Percentiles rank a stretch among this genome's conserved stretches.
Evolutionary conservation across 805 yeast species (phyloP).

Genomic region (Metschnikowia orientalis): DNA sequence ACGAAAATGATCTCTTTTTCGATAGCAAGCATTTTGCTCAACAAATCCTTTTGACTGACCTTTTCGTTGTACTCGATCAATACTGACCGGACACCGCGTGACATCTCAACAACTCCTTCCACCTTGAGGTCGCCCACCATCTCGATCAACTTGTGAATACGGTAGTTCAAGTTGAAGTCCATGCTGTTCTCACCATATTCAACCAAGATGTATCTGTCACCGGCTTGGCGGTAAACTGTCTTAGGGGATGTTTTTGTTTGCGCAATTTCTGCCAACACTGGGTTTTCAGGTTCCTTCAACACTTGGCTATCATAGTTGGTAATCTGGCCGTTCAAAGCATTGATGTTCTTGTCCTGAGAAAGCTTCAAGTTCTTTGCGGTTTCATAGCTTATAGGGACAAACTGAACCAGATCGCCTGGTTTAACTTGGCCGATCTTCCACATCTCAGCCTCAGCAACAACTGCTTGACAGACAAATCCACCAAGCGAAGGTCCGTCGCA

Average conservation of each 20-base stretch:
- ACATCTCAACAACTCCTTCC: slow-evolving; percentile 87
- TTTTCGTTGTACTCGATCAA: slow-evolving; percentile 77
- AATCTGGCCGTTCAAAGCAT: slow-evolving; percentile 41
- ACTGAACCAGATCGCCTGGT: slow-evolving; percentile 84
- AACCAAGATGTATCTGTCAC: slow-evolving; percentile 86
- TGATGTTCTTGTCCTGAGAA: slow-evolving; percentile 55
- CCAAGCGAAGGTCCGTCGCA: slow-evolving; percentile 98
- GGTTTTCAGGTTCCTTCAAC: slow-evolving; percentile 50
- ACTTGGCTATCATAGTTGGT: slow-evolving; percentile 24
- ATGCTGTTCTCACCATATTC: slow-evolving; percentile 89
- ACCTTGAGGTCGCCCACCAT: slow-evolving; percentile 63
- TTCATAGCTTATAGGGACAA: slow-evolving; percentile 70
- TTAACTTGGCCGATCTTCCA: slow-evolving; percentile 98
- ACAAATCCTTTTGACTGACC: slow-evolving; percentile 56
- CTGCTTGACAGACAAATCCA: slow-evolving; percentile 96
- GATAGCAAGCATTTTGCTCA: slow-evolving; percentile 63
- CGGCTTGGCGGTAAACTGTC: slow-evolving; percentile 91
- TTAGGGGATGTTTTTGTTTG: slow-evolving; percentile 53
- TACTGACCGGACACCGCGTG: slow-evolving; percentile 95
- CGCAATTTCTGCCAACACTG: slow-evolving; percentile 56
- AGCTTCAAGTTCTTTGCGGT: slow-evolving; percentile 62
- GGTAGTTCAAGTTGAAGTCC: slow-evolving; percentile 80
- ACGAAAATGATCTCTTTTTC: slow-evolving; percentile 72
- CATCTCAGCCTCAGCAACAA: slow-evolving; percentile 91
- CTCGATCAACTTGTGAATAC: slow-evolving; percentile 78